A percentile compares a stretch with the other conserved stretches of the same genome.
Conservation (phyloP, 164 flowering plant species). For the Tinospora cordifolia region DNA sequence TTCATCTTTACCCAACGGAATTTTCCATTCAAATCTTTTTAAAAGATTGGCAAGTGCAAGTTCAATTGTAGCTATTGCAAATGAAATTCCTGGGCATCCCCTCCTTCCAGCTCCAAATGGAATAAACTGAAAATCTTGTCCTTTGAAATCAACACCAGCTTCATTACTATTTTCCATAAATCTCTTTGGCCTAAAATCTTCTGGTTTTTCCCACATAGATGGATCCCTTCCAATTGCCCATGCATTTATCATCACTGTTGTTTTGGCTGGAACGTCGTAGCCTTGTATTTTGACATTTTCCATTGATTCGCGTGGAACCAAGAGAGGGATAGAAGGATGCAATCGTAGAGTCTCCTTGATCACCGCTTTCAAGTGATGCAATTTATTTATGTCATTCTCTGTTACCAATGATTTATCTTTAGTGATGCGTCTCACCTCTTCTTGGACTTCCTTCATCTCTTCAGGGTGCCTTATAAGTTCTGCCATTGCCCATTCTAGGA, state of each 20-base stretch:
- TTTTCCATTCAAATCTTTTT: constrained; percentile 15
- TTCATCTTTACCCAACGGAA: constrained; percentile 10
- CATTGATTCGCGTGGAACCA: constrained; percentile 43
- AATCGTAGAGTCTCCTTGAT: constrained; percentile 46
- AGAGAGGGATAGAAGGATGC: constrained; percentile 45
- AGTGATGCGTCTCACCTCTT: constrained; percentile 12
- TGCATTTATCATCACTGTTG: constrained; percentile 40
- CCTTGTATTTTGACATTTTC: constrained; percentile 34
- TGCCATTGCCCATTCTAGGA: constrained; percentile 19
- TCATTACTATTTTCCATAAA: constrained; percentile 12
- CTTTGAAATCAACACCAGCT: constrained; percentile 19
- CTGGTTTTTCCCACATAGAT: constrained; percentile 22
- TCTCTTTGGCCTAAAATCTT: constrained; percentile 30
- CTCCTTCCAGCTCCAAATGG: constrained; percentile 13
- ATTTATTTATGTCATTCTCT: constrained; percentile 13
- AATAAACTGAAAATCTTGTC: constrained; percentile 24
- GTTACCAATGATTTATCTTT: constrained; percentile 9
- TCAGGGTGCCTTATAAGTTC: constrained; percentile 13
- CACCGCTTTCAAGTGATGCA: constrained; percentile 41
- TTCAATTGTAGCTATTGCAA: constrained; percentile 15
- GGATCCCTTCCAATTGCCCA: constrained; percentile 31
- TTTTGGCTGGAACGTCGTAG: constrained; percentile 36
- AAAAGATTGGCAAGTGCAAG: constrained; percentile 23
- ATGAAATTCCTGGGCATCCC: not conserved
- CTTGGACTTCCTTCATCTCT: constrained; percentile 13